These are phyloP conservation scores for Termitomyces sp. DNA, from an alignment of 768 basidiomycete genomes.

Conservation along the genomic window DNA sequence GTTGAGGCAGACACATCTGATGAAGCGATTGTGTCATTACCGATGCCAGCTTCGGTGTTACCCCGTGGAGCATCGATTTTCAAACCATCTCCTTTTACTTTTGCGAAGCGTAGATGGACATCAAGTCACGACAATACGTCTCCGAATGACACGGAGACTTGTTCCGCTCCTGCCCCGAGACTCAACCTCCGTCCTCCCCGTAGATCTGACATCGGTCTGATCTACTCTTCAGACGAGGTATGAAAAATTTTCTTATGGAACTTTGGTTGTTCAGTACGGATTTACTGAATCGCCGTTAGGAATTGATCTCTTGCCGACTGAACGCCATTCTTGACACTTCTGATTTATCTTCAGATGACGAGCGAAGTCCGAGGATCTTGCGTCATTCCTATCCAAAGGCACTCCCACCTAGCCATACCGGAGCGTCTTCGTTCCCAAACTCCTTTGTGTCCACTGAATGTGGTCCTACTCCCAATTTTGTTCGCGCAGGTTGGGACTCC, in stretches of 20 bases:
- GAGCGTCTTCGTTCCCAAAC: constrained; percentile 27
- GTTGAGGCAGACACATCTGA: constrained; percentile 11
- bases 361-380: constrained; percentile 5
- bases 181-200: constrained; percentile 3
- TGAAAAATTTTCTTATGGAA: neutral
- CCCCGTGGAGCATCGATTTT: constrained; percentile 44
- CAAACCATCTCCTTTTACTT: constrained; percentile 62
- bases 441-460: constrained; percentile 35
- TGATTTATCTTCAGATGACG: constrained; percentile 16
- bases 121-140: constrained; percentile 16
- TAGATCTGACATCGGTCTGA: constrained; percentile 13
- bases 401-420: constrained; percentile 3
- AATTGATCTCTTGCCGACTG: constrained; percentile 6
- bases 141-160: constrained; percentile 1
- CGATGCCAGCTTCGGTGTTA: constrained; percentile 14
- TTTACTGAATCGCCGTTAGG: neutral
- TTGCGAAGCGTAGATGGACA: constrained; percentile 61
- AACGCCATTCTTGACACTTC: constrained; percentile 11
- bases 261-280: neutral
- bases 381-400: constrained; percentile 16
- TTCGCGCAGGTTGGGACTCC: constrained; percentile 58
- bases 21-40: constrained; percentile 8
- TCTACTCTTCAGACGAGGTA: constrained; percentile 16
- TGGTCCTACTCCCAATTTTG: constrained; percentile 45
- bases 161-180: neutral